Evolutionary conservation across 768 basidiomycete genomes (phyloP).

Genomic region (Boletales sp.): DNA sequence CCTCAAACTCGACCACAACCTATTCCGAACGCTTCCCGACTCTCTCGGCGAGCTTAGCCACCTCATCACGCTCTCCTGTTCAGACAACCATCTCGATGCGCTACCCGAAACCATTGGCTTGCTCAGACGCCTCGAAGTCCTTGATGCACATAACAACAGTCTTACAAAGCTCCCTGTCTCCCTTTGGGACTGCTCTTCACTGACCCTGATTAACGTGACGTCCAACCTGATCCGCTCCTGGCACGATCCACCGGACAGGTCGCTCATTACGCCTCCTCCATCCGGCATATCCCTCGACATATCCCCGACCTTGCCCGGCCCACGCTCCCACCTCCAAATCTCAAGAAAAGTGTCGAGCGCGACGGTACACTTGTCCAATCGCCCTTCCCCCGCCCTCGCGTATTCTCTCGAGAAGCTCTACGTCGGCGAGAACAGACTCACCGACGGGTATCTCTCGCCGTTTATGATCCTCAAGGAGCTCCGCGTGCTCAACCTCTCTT

Average conservation of each 20-base stretch:
- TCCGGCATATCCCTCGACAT: conserved; percentile 24
- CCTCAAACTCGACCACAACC: conserved; percentile 82
- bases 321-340: conserved; percentile 18
- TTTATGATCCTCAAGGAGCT: conserved; percentile 77
- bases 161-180: conserved; percentile 68
- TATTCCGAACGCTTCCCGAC: conserved; percentile 82
- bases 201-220: conserved; percentile 77
- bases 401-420: conserved; percentile 74
- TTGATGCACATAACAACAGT: conserved; percentile 93
- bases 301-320: conserved; percentile 6
- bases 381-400: conserved; percentile 55
- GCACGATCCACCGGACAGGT: conserved; percentile 54
- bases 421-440: conserved; percentile 85
- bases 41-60: conserved; percentile 68
- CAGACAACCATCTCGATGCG: conserved; percentile 82
- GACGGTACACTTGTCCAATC: conserved; percentile 27
- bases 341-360: conserved; percentile 35
- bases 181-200: conserved; percentile 80
- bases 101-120: conserved; percentile 76
- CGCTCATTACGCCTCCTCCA: conserved; percentile 22
- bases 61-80: conserved; percentile 75
- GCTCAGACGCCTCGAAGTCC: conserved; percentile 65
- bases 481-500: conserved; percentile 83
- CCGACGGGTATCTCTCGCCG: conserved; percentile 73
- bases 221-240: conserved; percentile 80